phyloP scores from a whole-genome alignment of 306 rosid species.

The Quercus variabilis region DNA sequence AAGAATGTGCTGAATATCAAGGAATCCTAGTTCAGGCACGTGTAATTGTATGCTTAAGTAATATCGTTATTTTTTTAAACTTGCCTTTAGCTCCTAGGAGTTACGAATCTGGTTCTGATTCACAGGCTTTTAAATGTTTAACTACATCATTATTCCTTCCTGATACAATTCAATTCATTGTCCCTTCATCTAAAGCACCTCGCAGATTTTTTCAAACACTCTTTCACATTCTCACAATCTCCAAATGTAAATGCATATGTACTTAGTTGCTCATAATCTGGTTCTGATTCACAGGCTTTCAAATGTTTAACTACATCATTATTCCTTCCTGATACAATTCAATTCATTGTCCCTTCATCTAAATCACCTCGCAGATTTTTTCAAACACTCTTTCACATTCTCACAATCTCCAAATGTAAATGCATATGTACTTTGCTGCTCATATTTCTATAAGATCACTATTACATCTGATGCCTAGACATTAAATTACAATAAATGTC shows the following conservation, averaged over 20 bases:
- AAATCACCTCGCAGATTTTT: too few relatives aligned
- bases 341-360: too few relatives aligned
- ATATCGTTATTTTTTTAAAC: not conserved
- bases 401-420: too few relatives aligned
- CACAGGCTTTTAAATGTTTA: not conserved
- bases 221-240: not conserved
- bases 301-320: too few relatives aligned
- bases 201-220: not conserved
- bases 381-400: too few relatives aligned
- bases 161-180: not conserved
- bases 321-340: too few relatives aligned
- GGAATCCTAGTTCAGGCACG: not conserved
- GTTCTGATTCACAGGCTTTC: too few relatives aligned
- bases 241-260: not conserved
- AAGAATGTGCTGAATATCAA: not conserved
- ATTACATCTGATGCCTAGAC: not conserved
- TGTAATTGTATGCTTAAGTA: not conserved
- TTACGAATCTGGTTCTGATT: too few relatives aligned
- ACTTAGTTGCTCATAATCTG: too few relatives aligned
- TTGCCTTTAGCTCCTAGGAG: not conserved
- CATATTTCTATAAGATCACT: not conserved
- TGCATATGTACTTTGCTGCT: not conserved
- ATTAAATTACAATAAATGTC: not conserved
- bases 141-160: not conserved
- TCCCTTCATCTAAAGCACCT: not conserved